Evolutionary conservation across 352 stramenopile genomes (phyloP).

Genomic region (Phytophthora sojae): DNA sequence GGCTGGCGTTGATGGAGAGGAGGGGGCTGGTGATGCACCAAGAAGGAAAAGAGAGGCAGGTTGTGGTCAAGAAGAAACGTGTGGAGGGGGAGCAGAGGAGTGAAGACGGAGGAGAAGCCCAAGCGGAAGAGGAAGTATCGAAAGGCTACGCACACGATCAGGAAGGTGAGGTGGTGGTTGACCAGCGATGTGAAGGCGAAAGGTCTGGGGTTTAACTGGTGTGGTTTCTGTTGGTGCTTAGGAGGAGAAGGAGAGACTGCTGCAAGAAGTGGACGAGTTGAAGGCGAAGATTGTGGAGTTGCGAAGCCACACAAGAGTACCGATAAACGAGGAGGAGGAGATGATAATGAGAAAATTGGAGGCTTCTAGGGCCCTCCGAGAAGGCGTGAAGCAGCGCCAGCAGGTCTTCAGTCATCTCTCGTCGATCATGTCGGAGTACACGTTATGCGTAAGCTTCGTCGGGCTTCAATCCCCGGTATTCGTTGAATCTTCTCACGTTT

Average conservation of each 20-base stretch:
- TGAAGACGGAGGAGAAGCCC: constrained; percentile 7
- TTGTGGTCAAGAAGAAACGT: neutral
- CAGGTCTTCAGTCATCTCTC: constrained; percentile 34
- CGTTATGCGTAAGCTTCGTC: constrained; percentile 32
- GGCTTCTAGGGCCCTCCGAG: constrained; percentile 12
- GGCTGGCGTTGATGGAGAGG: constrained; percentile 26
- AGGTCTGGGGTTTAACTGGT: neutral
- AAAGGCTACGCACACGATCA: constrained; percentile 45
- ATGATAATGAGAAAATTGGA: constrained; percentile 11
- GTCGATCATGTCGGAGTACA: constrained; percentile 49
- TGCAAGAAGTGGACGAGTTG: constrained; percentile 33
- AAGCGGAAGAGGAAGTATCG: constrained; percentile 39
- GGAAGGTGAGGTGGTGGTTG: constrained; percentile 16
- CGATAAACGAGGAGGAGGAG: constrained; percentile 23
- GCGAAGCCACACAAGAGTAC: constrained; percentile 14
- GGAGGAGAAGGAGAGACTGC: constrained; percentile 41
- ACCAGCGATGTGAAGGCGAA: neutral
- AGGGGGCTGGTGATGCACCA: neutral
- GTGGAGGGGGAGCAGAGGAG: neutral
- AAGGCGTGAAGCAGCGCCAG: constrained; percentile 28
- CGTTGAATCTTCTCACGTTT: constrained; percentile 1
- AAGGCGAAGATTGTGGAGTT: constrained; percentile 38
- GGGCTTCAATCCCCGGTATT: neutral
- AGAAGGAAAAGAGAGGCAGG: constrained; percentile 11
- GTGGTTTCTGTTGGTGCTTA: neutral